Percentiles rank a stretch among this genome's conserved stretches.
phyloP scores from a whole-genome alignment of 495 filamentous ascomycete genomes.

The Tetracladium setigerum region DNA sequence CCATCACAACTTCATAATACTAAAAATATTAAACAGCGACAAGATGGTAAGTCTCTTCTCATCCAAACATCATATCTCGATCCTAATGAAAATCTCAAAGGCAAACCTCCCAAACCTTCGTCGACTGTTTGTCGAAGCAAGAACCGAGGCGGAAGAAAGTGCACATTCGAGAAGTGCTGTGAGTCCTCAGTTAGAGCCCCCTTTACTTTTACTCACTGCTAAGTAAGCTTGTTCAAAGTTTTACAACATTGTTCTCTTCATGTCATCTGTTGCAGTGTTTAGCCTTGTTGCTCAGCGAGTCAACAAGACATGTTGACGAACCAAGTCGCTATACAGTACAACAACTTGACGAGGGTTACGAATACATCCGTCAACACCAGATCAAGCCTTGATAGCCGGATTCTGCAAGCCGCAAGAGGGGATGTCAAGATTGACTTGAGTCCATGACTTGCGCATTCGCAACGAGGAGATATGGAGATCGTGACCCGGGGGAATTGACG shows the following conservation, averaged over 20 bases:
- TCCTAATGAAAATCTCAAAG: slow-evolving; percentile 30
- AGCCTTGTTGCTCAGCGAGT: slow-evolving; percentile 80
- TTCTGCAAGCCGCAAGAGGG: too few species aligned
- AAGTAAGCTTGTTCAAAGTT: slow-evolving; percentile 49
- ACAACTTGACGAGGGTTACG: not conserved
- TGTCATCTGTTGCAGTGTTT: slow-evolving; percentile 89
- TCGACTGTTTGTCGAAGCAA: slow-evolving; percentile 91
- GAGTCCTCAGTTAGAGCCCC: slow-evolving; percentile 26
- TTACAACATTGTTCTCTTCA: slow-evolving; percentile 93
- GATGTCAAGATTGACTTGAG: too few species aligned
- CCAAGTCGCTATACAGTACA: not conserved
- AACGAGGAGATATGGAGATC: too few species aligned
- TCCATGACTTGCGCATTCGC: too few species aligned
- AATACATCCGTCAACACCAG: too few species aligned
- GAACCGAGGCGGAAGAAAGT: slow-evolving; percentile 90
- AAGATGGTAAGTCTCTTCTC: slow-evolving; percentile 11
- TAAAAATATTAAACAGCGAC: too few species aligned
- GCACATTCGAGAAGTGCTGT: slow-evolving; percentile 91
- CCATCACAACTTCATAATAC: too few species aligned
- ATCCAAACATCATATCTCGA: not conserved
- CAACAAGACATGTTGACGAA: slow-evolving; percentile 24
- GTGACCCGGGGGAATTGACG: too few species aligned
- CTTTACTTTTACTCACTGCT: slow-evolving; percentile 4
- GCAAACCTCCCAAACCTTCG: slow-evolving; percentile 90
- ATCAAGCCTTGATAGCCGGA: too few species aligned